Base-by-base conservation (phyloP, 257 asterid species). In the Perilla frutescens region DNA sequence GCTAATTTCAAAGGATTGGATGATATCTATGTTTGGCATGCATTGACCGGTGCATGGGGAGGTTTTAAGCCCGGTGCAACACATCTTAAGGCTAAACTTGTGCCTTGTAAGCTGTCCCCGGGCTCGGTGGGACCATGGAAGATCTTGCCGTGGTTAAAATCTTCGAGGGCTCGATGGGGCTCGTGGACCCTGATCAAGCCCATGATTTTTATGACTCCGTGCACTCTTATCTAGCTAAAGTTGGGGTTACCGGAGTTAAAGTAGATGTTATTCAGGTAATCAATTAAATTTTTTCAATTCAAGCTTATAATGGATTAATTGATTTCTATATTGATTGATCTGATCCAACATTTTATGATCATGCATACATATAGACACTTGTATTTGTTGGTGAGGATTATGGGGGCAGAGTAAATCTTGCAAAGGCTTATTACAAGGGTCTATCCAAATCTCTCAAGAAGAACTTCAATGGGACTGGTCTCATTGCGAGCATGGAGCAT, bases 21-120 rank as follows among this genome's bases (percentile, higher is more conserved):
- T 49, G 96, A 89, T 69, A 84, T 87, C n/a, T 89, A 89, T 6
- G 89, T 86, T 3, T 87, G 96, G 93, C 96, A 89, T 8, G 96
- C 96, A 0, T 70, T 87, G 68, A 84, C 90, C 3, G 96, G 96
- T 3, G 91, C 93, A 0, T 86, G 96, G 96, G 96, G 96, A 3
- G 93, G 96, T 5, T 89, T 87, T 66, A 76, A 86, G 74, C 93
- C 93, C 0, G 90, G 92, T 7, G 82, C 92, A 1, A 87, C 90
- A 15, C 90, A 73, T 68, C 74, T 89, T 12, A 74, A 83, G 10
- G 55, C 93, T 3, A 81, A 81, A 66, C 69, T 89, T 7, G 76
- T 62, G 49, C 83, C 91, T 0, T 84, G 89, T 76, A 84, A 79
- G 40, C 54, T 81, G 60, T 87, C 93, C 1, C 87, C 96, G 0